Evolutionary conservation across 208 protist genomes (phyloP).

Genomic region (Hexamita inflata): DNA sequence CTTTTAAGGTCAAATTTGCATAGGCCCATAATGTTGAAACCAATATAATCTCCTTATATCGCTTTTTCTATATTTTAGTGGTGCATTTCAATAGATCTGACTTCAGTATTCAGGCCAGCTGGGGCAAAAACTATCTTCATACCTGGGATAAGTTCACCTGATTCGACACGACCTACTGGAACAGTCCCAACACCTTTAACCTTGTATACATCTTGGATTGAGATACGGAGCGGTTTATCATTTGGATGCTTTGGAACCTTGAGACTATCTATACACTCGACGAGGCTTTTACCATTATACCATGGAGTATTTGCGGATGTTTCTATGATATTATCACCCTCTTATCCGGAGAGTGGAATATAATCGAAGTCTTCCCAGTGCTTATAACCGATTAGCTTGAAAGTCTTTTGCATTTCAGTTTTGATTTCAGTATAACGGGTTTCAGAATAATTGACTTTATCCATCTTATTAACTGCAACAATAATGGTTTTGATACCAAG

Average conservation of each 20-base stretch:
- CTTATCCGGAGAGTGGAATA: slow-evolving; percentile 71
- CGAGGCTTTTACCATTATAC: slow-evolving; percentile 67
- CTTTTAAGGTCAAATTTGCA: slow-evolving; percentile 6
- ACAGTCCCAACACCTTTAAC: slow-evolving; percentile 78
- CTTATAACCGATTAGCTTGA: slow-evolving; percentile 74
- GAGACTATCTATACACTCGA: slow-evolving; percentile 68
- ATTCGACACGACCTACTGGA: slow-evolving; percentile 68
- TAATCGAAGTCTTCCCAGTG: slow-evolving; percentile 68
- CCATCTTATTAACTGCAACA: slow-evolving; percentile 64
- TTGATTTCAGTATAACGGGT: slow-evolving; percentile 66
- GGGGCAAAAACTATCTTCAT: slow-evolving; percentile 54
- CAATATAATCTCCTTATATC: slow-evolving; percentile 33
- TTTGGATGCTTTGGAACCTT: slow-evolving; percentile 59
- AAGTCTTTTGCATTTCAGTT: slow-evolving; percentile 42
- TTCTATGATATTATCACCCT: slow-evolving; percentile 76
- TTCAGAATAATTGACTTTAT: slow-evolving; percentile 54
- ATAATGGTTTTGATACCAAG: slow-evolving; percentile 69
- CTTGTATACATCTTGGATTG: slow-evolving; percentile 83
- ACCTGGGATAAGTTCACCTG: slow-evolving; percentile 51
- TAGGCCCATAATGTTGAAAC: slow-evolving; percentile 29
- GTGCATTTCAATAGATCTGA: slow-evolving; percentile 38
- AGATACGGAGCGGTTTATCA: slow-evolving; percentile 75
- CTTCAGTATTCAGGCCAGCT: slow-evolving; percentile 35
- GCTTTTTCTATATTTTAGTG: background rate
- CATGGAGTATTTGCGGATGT: slow-evolving; percentile 66